A percentile compares a stretch with the other conserved stretches of the same genome.
These are phyloP conservation scores for Apostasia shenzhenica DNA, from an alignment of 106 monocot genomes.

Conservation along the genomic window DNA sequence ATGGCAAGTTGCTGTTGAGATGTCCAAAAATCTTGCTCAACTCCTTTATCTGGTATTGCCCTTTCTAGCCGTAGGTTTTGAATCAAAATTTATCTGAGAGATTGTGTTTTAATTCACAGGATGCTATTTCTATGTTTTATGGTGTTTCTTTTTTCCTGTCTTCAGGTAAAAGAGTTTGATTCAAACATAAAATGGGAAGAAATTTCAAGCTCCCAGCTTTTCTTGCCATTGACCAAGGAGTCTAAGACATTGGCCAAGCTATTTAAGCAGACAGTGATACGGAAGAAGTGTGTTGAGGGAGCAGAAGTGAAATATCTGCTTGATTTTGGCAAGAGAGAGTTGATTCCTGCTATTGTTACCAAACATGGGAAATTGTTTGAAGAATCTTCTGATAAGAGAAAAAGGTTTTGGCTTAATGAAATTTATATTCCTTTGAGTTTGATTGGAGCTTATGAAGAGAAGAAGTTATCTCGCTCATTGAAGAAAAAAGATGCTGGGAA, in stretches of 20 bases:
- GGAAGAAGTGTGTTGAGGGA: slow-evolving; percentile 59
- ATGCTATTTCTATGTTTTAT: background rate
- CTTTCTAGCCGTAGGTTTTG: background rate
- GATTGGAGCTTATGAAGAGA: slow-evolving; percentile 74
- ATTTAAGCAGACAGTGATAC: slow-evolving; percentile 61
- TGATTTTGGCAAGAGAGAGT: slow-evolving; percentile 85
- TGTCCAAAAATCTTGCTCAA: slow-evolving; percentile 62
- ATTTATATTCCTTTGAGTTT: slow-evolving; percentile 64
- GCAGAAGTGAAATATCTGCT: slow-evolving; percentile 67
- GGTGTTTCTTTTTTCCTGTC: background rate
- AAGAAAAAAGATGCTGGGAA: slow-evolving; percentile 35
- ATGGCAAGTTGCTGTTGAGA: slow-evolving; percentile 90
- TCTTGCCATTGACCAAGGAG: slow-evolving; percentile 41
- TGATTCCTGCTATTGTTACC: slow-evolving; percentile 59
- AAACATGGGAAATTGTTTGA: slow-evolving; percentile 69
- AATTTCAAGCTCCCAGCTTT: slow-evolving; percentile 39
- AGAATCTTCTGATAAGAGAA: slow-evolving; percentile 58
- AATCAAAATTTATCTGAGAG: no score
- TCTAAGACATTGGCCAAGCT: slow-evolving; percentile 37
- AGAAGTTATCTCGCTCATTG: slow-evolving; percentile 38
- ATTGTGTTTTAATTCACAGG: no score
- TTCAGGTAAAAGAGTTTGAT: slow-evolving; percentile 87
- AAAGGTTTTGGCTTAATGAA: slow-evolving; percentile 86
- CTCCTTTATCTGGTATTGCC: slow-evolving; percentile 50
- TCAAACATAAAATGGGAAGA: slow-evolving; percentile 79